Base-by-base conservation (phyloP, 176 grass and related monocot genomes). In the Coix lacrymajobi region DNA sequence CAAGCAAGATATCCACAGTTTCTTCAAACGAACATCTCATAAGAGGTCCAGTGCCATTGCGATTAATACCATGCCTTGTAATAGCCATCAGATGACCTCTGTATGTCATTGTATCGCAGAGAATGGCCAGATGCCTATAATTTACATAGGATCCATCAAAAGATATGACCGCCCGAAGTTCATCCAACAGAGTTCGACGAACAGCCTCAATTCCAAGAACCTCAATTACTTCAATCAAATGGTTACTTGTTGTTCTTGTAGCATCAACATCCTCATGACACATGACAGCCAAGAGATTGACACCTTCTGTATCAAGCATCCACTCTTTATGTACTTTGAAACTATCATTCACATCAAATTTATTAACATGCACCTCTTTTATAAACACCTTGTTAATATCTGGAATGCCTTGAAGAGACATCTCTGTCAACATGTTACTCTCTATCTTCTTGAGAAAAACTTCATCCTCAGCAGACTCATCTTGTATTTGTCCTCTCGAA, bases 381-480 rank as follows among this genome's bases (percentile, higher is more conserved):
- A 98, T 98, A 80, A 98, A 98, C 30, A 98, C 96, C 80, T 98
- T 98, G 57, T 93, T 94, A 66, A 98, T 93, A 68, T 93, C 96
- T 65, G 89, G 91, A 84, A 98, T 98, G 71, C 96, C 96, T 63
- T 85, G 87, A 57, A 95, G 92, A 52, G 96, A 87, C 92, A 95
- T 93, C 84, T 95, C 96, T 36, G 92, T 90, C 82, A 98, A 91
- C 96, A 98, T 98, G 62, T 98, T 98, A 54, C 89, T 64, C 76
- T 98, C 92, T 69, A 95, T 93, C 91, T 93, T 92, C 70, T 95
- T 92, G 61, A 95, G 88, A 66, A 98, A 98, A 31, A 95, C 89
- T 11, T 95, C 96, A 87, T 95, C 92, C 64, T 95, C 92, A 8
- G 92, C 92, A 72, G 91, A 92, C 83, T 95, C 96, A 80, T 95